These are phyloP conservation scores for Aspergillus sp. DNA, from an alignment of 2,329 filamentous ascomycete species.

Conservation along the genomic window DNA sequence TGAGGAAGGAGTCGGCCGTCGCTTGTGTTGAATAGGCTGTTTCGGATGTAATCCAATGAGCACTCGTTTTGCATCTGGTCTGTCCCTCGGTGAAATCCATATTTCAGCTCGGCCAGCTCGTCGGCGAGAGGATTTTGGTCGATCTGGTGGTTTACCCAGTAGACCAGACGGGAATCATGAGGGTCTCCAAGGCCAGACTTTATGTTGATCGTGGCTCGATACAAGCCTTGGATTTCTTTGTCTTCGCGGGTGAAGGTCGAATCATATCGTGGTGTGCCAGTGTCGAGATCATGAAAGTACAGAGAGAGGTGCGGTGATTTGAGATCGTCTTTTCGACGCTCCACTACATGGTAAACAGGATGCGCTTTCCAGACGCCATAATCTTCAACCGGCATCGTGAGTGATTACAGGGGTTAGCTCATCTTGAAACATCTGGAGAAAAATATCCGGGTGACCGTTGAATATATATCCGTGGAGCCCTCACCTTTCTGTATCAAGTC, in stretches of 20 bases:
- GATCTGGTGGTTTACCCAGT: constrained; percentile 23
- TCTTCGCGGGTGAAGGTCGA: neutral
- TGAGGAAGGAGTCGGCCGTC: constrained; percentile 26
- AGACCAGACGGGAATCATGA: constrained; percentile 25
- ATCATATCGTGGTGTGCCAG: neutral
- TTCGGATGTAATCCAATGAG: constrained; percentile 25
- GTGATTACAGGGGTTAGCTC: neutral
- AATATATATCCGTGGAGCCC: neutral
- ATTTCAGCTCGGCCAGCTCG: constrained; percentile 9
- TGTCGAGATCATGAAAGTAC: constrained; percentile 19
- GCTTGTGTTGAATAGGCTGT: constrained; percentile 21
- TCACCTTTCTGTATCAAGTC: neutral
- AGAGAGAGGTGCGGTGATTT: constrained; percentile 22
- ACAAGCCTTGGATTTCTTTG: constrained; percentile 18
- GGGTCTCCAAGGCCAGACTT: constrained; percentile 20
- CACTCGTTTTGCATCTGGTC: neutral
- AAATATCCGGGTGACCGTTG: no score
- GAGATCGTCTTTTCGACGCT: constrained; percentile 13
- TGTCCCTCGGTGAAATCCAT: constrained; percentile 15
- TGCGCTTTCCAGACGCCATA: constrained; percentile 28
- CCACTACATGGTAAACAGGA: constrained; percentile 18
- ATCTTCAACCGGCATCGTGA: constrained; percentile 21
- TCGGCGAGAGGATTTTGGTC: constrained; percentile 21
- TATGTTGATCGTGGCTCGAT: constrained; percentile 25
- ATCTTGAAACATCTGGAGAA: neutral